Conservation (phyloP, 2,329 filamentous ascomycete genomes). For the Mariannaea elegans region DNA sequence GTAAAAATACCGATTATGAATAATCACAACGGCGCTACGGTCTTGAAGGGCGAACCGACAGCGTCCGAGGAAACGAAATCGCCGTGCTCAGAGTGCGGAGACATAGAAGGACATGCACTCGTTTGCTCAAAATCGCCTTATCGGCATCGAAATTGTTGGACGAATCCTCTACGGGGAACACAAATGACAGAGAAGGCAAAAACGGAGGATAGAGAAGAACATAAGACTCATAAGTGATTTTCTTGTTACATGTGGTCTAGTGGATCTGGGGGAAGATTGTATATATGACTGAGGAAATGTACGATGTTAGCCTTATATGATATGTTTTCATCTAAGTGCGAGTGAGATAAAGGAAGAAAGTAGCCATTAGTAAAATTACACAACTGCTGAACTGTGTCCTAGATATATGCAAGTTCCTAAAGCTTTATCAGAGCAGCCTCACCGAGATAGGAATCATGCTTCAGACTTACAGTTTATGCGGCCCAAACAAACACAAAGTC, state of each 20-base stretch:
- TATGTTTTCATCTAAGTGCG: too few species aligned
- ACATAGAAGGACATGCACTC: constrained; percentile 5
- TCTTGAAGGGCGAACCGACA: background rate
- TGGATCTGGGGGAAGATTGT: too few species aligned
- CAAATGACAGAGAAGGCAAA: background rate
- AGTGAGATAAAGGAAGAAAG: too few species aligned
- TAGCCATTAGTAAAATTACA: too few species aligned
- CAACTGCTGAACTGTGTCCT: too few species aligned
- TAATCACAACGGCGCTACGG: background rate
- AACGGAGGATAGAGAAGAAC: background rate
- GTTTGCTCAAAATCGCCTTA: constrained; percentile 10
- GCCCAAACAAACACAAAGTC: background rate
- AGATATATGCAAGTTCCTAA: too few species aligned
- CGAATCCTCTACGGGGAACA: background rate
- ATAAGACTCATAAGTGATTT: background rate
- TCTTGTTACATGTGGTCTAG: too few species aligned
- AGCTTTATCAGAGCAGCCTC: too few species aligned
- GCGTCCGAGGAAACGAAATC: background rate
- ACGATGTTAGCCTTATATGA: too few species aligned
- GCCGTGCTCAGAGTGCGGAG: constrained; percentile 7
- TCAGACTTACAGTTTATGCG: background rate
- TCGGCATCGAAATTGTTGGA: constrained; percentile 14
- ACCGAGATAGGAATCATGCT: too few species aligned
- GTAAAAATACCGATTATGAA: background rate
- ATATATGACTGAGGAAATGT: too few species aligned